phyloP scores from a whole-genome alignment of 495 filamentous ascomycete genomes.

The Glutinoglossum americanum region DNA sequence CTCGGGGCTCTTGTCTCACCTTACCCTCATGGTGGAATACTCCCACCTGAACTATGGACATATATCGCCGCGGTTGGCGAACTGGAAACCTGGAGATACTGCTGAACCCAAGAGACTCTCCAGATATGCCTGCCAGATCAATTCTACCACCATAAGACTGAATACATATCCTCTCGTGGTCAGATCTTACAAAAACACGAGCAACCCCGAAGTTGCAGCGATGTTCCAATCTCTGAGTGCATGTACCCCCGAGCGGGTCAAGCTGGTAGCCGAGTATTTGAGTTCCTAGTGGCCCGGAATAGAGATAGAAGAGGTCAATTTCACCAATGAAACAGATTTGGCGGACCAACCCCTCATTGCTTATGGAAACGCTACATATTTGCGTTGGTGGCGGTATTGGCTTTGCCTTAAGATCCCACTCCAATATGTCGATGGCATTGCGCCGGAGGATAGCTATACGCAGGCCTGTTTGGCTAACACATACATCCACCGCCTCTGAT shows the following conservation, averaged over 20 bases:
- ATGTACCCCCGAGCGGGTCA: background rate
- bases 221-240: background rate
- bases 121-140: background rate
- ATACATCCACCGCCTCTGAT: conserved; percentile 47
- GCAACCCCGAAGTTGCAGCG: background rate
- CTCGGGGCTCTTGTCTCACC: conserved; percentile 5
- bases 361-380: background rate
- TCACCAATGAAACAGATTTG: conserved; percentile 14
- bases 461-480: conserved; percentile 42
- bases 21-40: conserved; percentile 9
- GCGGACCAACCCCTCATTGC: conserved; percentile 2
- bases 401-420: conserved; percentile 24
- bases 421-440: conserved; percentile 36
- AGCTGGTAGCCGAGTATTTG: background rate
- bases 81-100: background rate
- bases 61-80: background rate
- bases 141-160: background rate
- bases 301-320: conserved; percentile 8
- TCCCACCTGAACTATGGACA: background rate
- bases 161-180: conserved; percentile 23
- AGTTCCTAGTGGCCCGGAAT: background rate
- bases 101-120: background rate
- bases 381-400: background rate
- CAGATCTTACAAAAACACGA: conserved; percentile 18
- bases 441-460: conserved; percentile 52